A percentile compares a stretch with the other conserved stretches of the same genome.
Conservation (phyloP, 495 filamentous ascomycete genomes). For the Penicillium coprophilum region DNA sequence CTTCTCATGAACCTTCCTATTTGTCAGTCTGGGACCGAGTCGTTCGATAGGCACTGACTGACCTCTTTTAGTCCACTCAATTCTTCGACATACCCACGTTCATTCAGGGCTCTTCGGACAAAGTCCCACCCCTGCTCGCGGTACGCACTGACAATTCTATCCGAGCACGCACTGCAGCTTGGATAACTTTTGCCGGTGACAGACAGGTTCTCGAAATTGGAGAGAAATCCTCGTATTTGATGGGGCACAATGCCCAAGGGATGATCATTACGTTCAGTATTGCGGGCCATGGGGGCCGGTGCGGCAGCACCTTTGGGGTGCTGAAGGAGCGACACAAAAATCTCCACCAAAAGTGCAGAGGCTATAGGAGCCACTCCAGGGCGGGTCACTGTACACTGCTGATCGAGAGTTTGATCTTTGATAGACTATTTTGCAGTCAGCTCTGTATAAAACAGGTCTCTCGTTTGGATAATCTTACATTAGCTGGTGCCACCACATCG, state of each 20-base stretch:
- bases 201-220: constrained; percentile 77
- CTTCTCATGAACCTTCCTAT: constrained; percentile 60
- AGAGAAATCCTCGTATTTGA: constrained; percentile 89
- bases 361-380: constrained; percentile 91
- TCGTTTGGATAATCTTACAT: constrained; percentile 59
- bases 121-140: constrained; percentile 78
- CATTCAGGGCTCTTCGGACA: constrained; percentile 79
- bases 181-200: constrained; percentile 82
- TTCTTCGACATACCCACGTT: constrained; percentile 85
- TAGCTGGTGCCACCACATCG: constrained; percentile 91
- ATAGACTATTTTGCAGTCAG: constrained; percentile 68
- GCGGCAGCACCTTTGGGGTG: constrained; percentile 65
- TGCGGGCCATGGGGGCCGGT: constrained; percentile 56
- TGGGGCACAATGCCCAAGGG: constrained; percentile 89
- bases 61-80: constrained; percentile 90
- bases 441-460: constrained; percentile 2
- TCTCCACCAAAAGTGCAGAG: constrained; percentile 87
- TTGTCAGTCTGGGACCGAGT: constrained; percentile 23
- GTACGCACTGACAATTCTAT: constrained; percentile 70
- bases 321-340: constrained; percentile 83
- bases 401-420: constrained; percentile 90
- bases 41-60: constrained; percentile 5
- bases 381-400: constrained; percentile 96
- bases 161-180: constrained; percentile 89
- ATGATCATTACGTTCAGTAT: constrained; percentile 62